phyloP scores from a whole-genome alignment of 164 flowering plant species.

The Litsea cubeba region DNA sequence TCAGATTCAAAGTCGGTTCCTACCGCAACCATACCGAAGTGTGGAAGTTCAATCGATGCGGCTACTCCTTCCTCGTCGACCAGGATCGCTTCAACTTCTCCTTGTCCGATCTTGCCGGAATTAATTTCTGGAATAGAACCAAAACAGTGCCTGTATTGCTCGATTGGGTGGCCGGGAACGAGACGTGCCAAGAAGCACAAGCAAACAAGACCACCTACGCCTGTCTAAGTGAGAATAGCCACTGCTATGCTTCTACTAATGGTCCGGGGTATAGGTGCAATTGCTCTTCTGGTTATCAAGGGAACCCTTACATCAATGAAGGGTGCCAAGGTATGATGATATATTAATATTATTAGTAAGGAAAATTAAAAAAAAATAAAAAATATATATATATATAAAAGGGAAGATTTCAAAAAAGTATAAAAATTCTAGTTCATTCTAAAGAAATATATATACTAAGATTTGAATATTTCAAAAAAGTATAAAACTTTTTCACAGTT shows the following conservation, averaged over 20 bases:
- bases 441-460: too few species aligned
- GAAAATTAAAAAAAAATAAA: too few species aligned
- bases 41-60: neutral
- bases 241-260: neutral
- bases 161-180: neutral
- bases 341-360: too few species aligned
- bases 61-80: neutral
- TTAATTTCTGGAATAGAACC: neutral
- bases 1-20: neutral
- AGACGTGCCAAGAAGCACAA: neutral
- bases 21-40: neutral
- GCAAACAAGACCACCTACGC: neutral
- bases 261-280: neutral
- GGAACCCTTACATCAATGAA: neutral
- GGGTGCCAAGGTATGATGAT: constrained; percentile 1
- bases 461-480: too few species aligned
- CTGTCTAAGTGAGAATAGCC: neutral
- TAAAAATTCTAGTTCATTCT: too few species aligned
- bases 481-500: too few species aligned
- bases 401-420: too few species aligned
- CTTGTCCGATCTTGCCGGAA: neutral
- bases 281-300: neutral
- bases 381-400: too few species aligned
- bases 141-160: neutral
- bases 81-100: neutral